Percentiles rank a stretch among this genome's conserved stretches.
phyloP scores from a whole-genome alignment of 306 rosid species.

The Trichosanthes truncata region DNA sequence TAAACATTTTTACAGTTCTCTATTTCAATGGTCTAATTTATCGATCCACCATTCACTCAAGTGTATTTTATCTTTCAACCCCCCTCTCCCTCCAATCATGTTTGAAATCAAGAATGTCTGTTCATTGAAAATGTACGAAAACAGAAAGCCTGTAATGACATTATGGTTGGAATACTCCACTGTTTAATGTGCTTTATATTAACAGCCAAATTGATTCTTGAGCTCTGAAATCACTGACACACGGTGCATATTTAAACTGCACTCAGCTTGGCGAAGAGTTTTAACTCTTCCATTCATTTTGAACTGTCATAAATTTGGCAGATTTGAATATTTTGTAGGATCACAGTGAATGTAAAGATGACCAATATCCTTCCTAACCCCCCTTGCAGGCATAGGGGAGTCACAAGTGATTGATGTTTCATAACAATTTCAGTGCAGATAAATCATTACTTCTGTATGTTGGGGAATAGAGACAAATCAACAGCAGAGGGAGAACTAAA shows the following conservation, averaged over 20 bases:
- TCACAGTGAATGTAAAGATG: not conserved
- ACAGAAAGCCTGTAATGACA: not conserved
- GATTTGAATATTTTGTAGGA: not conserved
- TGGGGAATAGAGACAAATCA: not conserved
- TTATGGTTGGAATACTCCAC: not conserved
- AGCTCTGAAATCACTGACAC: not conserved
- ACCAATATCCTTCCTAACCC: not conserved
- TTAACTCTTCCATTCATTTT: not conserved
- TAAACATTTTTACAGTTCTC: not conserved
- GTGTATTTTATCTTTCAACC: not conserved
- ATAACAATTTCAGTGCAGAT: not conserved
- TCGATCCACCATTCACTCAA: not conserved
- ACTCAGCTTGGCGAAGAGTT: not conserved
- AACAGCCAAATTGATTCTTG: not conserved
- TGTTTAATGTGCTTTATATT: not conserved
- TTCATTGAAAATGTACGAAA: not conserved
- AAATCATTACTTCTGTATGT: constrained; percentile 1
- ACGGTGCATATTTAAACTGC: not conserved
- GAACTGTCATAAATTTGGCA: not conserved
- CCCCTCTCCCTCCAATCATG: not conserved
- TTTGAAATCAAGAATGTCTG: not conserved
- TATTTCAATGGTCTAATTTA: not conserved
- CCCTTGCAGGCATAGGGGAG: not conserved
- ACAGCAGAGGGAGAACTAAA: not conserved
- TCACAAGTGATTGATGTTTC: not conserved